Conservation (phyloP, 2,329 filamentous ascomycete species). For the Talaromyces piceae region DNA sequence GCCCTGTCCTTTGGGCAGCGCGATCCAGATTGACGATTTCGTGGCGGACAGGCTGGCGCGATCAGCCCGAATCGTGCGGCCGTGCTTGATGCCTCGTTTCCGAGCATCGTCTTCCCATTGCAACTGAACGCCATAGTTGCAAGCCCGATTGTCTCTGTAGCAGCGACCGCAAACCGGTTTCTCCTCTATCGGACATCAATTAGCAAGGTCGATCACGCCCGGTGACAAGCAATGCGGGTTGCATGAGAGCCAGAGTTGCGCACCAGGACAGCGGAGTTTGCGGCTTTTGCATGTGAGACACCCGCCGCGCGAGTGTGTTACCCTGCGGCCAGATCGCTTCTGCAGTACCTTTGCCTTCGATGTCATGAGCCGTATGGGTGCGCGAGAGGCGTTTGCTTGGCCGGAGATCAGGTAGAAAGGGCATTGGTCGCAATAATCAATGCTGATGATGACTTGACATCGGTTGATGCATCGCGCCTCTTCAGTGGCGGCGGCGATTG, state of each 20-base stretch:
- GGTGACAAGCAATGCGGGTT: not conserved
- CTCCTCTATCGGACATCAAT: slow-evolving; percentile 7
- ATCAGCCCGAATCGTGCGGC: slow-evolving; percentile 8
- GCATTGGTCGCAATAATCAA: too few relatives aligned
- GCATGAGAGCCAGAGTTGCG: not conserved
- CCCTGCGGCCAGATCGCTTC: slow-evolving; percentile 11
- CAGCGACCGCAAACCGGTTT: slow-evolving; percentile 11
- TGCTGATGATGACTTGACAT: too few relatives aligned
- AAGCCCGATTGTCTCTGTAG: slow-evolving; percentile 8
- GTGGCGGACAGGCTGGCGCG: slow-evolving; percentile 8
- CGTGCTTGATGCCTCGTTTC: slow-evolving; percentile 13
- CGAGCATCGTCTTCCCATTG: slow-evolving; percentile 13
- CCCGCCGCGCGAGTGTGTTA: slow-evolving; percentile 12
- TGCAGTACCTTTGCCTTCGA: not conserved
- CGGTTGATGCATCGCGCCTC: too few relatives aligned
- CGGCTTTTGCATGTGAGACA: slow-evolving; percentile 13
- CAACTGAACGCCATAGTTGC: slow-evolving; percentile 9
- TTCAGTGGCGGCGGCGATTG: too few relatives aligned
- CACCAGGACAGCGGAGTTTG: slow-evolving; percentile 13
- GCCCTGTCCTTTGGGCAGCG: slow-evolving; percentile 4
- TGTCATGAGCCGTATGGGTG: slow-evolving; percentile 3
- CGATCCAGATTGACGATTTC: slow-evolving; percentile 5
- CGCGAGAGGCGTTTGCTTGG: not conserved
- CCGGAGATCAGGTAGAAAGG: too few relatives aligned
- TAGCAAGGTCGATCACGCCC: too few relatives aligned